A percentile compares a stretch with the other conserved stretches of the same genome.
Conservation (phyloP, 2,329 filamentous ascomycete species). For the Colletotrichum graminicola region DNA sequence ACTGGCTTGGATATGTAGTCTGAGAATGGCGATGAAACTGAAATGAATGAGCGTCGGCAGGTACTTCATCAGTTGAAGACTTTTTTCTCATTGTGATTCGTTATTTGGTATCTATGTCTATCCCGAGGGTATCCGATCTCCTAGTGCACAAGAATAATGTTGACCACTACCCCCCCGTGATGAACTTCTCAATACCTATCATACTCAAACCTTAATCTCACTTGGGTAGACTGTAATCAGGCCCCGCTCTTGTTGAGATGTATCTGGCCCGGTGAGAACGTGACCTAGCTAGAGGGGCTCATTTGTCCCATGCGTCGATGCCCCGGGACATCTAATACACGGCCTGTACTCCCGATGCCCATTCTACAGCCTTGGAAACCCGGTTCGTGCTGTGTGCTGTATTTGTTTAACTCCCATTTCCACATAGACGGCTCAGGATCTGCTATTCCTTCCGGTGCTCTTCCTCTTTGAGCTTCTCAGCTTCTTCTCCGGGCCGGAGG, state of each 20-base stretch:
- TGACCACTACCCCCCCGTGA: background rate
- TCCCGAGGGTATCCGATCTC: constrained; percentile 18
- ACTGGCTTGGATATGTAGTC: background rate
- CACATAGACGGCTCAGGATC: constrained; percentile 2
- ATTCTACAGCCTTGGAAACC: background rate
- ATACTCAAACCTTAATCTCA: background rate
- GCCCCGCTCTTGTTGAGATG: background rate
- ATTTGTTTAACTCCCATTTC: background rate
- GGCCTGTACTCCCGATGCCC: background rate
- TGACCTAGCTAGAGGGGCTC: background rate
- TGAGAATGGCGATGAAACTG: background rate
- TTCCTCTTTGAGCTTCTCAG: constrained; percentile 49
- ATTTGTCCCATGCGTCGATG: background rate
- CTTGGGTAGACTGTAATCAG: background rate
- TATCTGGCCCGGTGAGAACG: too few relatives aligned
- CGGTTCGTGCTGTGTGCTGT: background rate
- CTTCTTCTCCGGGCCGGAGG: constrained; percentile 48
- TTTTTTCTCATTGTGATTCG: background rate
- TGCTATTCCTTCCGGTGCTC: constrained; percentile 37
- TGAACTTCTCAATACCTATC: background rate
- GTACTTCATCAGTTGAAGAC: background rate
- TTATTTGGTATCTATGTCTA: constrained; percentile 7
- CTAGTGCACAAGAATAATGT: background rate
- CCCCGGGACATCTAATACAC: background rate
- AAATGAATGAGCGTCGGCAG: background rate